Conservation (phyloP, 1,139 yeast genomes). For the Debaryomycetaceae sp. region DNA sequence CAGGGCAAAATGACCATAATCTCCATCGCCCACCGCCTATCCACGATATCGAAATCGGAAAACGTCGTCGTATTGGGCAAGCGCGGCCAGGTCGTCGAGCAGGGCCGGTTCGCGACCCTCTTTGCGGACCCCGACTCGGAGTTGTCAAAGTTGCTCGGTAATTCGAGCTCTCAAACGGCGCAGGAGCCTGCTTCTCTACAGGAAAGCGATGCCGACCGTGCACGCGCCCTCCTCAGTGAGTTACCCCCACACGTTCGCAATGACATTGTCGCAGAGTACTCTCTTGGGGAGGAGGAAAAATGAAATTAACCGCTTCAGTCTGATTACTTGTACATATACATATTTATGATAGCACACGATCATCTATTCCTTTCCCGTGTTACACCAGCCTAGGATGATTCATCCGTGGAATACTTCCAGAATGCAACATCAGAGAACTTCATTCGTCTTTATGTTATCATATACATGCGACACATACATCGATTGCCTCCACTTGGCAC, state of each 20-base stretch:
- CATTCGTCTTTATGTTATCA: too few species aligned
- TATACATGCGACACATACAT: too few species aligned
- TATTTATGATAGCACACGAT: too few species aligned
- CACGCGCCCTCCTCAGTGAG: constrained; percentile 26
- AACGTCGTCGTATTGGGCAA: constrained; percentile 48
- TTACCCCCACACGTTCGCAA: constrained; percentile 24
- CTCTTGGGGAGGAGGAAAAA: too few species aligned
- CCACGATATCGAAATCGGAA: constrained; percentile 53
- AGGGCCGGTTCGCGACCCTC: constrained; percentile 31
- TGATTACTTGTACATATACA: too few species aligned
- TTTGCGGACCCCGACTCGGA: constrained; percentile 34
- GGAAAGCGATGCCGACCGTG: constrained; percentile 18
- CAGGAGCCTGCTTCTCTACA: constrained; percentile 17
- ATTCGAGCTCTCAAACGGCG: constrained; percentile 15
- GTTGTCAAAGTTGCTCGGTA: constrained; percentile 33
- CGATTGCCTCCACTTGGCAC: too few species aligned
- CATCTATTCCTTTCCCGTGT: too few species aligned
- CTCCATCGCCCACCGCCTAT: constrained; percentile 85
- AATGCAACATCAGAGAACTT: too few species aligned
- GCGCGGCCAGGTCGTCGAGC: constrained; percentile 31
- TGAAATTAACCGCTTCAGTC: too few species aligned
- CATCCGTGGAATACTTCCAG: too few species aligned
- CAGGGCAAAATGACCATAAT: constrained; percentile 70
- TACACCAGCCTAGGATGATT: too few species aligned
- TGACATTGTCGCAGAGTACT: not conserved